phyloP scores from a whole-genome alignment of 306 rosid species.

The Cyamopsis tetragonoloba region DNA sequence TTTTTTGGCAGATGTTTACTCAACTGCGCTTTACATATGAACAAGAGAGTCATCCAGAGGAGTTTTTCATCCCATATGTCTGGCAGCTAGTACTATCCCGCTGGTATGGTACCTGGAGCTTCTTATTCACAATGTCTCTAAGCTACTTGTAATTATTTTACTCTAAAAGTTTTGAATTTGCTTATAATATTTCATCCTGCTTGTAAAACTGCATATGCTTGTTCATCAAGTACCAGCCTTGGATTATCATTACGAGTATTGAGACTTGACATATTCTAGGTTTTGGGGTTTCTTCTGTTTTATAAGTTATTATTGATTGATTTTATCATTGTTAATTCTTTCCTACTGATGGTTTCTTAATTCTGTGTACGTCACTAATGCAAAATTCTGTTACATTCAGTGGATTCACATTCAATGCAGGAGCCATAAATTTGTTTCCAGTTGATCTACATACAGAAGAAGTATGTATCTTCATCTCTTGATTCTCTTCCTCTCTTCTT shows the following conservation, averaged over 20 bases:
- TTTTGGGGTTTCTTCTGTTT: not conserved
- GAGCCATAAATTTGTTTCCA: slow-evolving; percentile 80
- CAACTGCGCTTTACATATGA: slow-evolving; percentile 96
- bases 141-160: slow-evolving; percentile 12
- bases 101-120: slow-evolving; percentile 51
- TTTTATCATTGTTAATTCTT: slow-evolving; percentile 3
- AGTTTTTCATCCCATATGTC: slow-evolving; percentile 90
- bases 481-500: not conserved
- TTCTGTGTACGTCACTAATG: slow-evolving; percentile 16
- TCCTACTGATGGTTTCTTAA: not conserved
- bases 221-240: not conserved
- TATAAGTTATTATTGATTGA: slow-evolving; percentile 10
- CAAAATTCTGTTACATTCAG: slow-evolving; percentile 41
- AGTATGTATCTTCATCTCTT: slow-evolving; percentile 45
- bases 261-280: not conserved
- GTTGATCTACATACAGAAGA: slow-evolving; percentile 55
- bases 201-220: slow-evolving; percentile 6
- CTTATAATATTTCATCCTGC: slow-evolving; percentile 6
- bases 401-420: slow-evolving; percentile 66
- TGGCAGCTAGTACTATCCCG: slow-evolving; percentile 93
- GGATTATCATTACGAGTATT: slow-evolving; percentile 18
- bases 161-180: slow-evolving; percentile 1
- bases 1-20: slow-evolving; percentile 77
- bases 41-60: slow-evolving; percentile 98
- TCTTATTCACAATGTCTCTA: not conserved